Evolutionary conservation across 148 eudicot genomes (phyloP).

Genomic region (Linanthus parryae): DNA sequence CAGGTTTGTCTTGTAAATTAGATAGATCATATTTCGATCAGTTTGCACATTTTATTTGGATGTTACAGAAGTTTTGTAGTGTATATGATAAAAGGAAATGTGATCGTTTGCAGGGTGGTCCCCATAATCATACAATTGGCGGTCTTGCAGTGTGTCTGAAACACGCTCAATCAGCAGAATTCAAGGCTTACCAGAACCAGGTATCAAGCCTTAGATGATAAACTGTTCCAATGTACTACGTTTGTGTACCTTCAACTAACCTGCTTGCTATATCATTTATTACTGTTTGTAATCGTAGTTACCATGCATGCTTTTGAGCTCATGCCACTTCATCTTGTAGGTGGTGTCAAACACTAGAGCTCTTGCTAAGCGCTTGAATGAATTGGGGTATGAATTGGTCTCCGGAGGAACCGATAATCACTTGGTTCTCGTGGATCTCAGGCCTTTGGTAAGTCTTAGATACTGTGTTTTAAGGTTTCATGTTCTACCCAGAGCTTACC

Average conservation of each 20-base stretch:
- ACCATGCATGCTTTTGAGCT: too few relatives aligned
- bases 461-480: too few relatives aligned
- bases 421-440: slow-evolving; percentile 83
- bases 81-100: background rate
- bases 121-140: slow-evolving; percentile 94
- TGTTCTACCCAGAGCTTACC: too few relatives aligned
- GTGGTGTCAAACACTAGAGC: slow-evolving; percentile 82
- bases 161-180: slow-evolving; percentile 72
- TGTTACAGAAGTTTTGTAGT: too few relatives aligned
- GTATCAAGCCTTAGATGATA: slow-evolving; percentile 22
- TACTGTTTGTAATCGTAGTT: too few relatives aligned
- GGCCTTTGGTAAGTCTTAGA: slow-evolving; percentile 58
- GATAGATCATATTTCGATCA: background rate
- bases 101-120: slow-evolving; percentile 70
- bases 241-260: background rate
- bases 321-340: slow-evolving; percentile 23
- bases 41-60: too few relatives aligned
- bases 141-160: slow-evolving; percentile 85
- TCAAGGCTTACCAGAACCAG: slow-evolving; percentile 66
- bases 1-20: slow-evolving; percentile 39
- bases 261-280: background rate
- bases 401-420: slow-evolving; percentile 95
- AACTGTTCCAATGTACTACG: background rate
- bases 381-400: slow-evolving; percentile 71
- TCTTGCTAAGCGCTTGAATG: slow-evolving; percentile 56